Evolutionary conservation across 1,284 basidiomycete genomes (phyloP), one percentile per base, ranked within the genome.

Genomic region (Ceratobasidium sp.): DNA sequence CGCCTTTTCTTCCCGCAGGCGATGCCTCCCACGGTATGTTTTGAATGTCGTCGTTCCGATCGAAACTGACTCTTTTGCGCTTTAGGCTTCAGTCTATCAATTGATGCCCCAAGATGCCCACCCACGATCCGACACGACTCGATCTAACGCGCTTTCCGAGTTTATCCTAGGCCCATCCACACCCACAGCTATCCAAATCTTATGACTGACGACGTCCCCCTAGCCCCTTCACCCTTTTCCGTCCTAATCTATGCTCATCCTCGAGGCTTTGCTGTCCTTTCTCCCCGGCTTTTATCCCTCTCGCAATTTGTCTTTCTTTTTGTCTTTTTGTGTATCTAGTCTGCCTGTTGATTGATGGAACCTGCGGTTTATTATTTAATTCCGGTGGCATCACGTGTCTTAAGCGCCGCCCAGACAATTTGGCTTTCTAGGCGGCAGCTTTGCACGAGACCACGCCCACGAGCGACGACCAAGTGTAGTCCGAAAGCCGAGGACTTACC

Each of bases 311-410:
- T 48, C 28, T 53, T 33, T 49, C 28, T 33, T 30, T 63, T 49
- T 49, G 25, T 40, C 36, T 54, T 48, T 67, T 67, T 67, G 49
- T 67, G 49, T 67, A 67, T 67, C 64, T 67, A 67, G 64, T 56
- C 64, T 67, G 38, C 14, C 21, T 67, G 18, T 66, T 18, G 36
- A 28, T 66, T 18, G 36, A 28, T 42, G 64, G 64, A 67, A 67
- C 40, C 23, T 30, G 51, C 23, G 28, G 51, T 56, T 44, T 67
- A 44, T 53, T 51, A 51, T 66, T 48, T 66, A 21, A 51, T 21
- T 46, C 4, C 3, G 3, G 40, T 42, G 5, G 25, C 16, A 46
- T 38, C 46, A 64, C 30, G 53, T 54, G 53, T 36, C 28, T 14
- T 54, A 54, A 54, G 53, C 53, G 53, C 53, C 28, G 30, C 23